Base-by-base conservation (phyloP, 1,284 basidiomycete species). In the Naganishia liquefaciens region DNA sequence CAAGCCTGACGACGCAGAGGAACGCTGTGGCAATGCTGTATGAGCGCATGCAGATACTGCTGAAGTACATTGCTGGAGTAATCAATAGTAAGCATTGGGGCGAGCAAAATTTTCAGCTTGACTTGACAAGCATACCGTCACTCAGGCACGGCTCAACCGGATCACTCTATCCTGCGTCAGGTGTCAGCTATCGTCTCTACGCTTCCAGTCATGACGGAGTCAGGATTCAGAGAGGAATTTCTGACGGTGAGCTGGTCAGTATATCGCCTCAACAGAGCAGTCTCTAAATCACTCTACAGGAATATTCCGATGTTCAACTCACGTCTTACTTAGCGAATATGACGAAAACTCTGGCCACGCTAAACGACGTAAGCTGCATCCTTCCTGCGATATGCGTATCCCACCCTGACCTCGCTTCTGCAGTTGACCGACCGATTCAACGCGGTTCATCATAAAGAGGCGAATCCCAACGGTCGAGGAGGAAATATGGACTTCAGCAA, bases 11-110 rank as follows among this genome's bases (percentile, higher is more conserved):
- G 63, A 90, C 92, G 7, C 94, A 98, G 78, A 84, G 93, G 69
- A 93, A 93, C 62, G 95, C 96, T 9, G 89, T 98, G 65, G 89
- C 90, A 74, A 98, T 98, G 93, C 83, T 99, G 66, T 87, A 94
- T 71, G 92, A 96, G 71, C 86, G 95, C 61, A 91, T 98, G 64
- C 72, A 86, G 52, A 80, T 93, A 2, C 84, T 98, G 7, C 85
- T 91, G 7, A 84, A 87, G 74, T 98, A 99, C 77, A 86, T 96
- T 27, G 79, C 84, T 1, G 86, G 85, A 40, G 88, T 89, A 10
- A 81, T 90, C 44, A 82, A 86, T 74, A 88, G 92, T 89, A 69
- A 55, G 84, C 63, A 27, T 17, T 13, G 30, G 17, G 43, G 30
- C 47, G n/a, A 13, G 42, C 19, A 27, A n/a, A 52, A 2, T 7